Conservation (phyloP, 495 filamentous ascomycete species). For the Rostrohypoxylon terebratum region DNA sequence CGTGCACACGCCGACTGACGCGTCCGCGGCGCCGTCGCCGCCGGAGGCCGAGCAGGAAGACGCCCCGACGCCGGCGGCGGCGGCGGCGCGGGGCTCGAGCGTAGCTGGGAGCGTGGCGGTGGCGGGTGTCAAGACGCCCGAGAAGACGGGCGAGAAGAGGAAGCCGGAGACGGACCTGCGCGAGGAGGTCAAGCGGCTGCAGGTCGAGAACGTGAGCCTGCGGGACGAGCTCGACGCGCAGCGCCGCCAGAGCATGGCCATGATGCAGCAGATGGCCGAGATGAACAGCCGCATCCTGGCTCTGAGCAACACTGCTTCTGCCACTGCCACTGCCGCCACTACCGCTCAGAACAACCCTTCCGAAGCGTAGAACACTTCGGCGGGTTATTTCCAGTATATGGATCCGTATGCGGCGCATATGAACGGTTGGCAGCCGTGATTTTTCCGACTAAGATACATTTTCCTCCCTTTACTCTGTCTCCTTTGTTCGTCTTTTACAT, state of each 20-base stretch:
- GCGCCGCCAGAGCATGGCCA: conserved; percentile 27
- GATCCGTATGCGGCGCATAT: not conserved
- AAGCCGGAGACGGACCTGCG: conserved; percentile 70
- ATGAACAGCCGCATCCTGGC: not conserved
- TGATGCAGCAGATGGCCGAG: conserved; percentile 34
- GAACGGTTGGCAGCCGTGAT: not conserved
- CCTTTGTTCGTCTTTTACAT: not conserved
- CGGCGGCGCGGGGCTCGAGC: not conserved
- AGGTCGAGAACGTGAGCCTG: conserved; percentile 64
- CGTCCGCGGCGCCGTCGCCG: conserved; percentile 40
- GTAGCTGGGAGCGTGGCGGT: not conserved
- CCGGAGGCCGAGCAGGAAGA: conserved; percentile 44
- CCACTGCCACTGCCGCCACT: not conserved
- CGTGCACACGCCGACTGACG: conserved; percentile 69
- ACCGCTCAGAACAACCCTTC: not conserved
- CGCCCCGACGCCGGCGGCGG: conserved; percentile 1
- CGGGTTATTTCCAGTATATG: not conserved
- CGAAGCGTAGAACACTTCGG: not conserved
- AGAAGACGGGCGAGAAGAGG: conserved; percentile 52
- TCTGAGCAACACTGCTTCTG: not conserved
- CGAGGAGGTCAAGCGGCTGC: conserved; percentile 54
- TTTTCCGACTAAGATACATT: not conserved
- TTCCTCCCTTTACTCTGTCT: not conserved
- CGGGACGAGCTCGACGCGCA: conserved; percentile 31
- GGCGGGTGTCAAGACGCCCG: not conserved